phyloP scores from a whole-genome alignment of 2,329 filamentous ascomycete species.

The Capronia epimyces region DNA sequence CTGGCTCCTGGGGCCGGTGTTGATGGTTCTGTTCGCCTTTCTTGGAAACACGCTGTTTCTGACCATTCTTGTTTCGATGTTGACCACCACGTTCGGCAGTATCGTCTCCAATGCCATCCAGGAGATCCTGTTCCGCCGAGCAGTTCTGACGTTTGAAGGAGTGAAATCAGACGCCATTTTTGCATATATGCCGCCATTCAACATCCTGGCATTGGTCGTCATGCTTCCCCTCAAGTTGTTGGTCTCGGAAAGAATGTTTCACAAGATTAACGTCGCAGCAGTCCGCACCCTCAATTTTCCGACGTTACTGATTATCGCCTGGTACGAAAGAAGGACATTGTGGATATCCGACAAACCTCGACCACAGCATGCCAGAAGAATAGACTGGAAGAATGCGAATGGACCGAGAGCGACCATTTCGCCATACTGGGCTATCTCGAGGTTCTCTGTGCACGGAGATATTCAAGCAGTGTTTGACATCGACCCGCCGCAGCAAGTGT shows the following conservation, averaged over 20 bases:
- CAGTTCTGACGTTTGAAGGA: conserved; percentile 76
- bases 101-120: conserved; percentile 70
- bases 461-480: conserved; percentile 68
- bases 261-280: conserved; percentile 77
- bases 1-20: conserved; percentile 66
- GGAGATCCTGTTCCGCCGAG: conserved; percentile 77
- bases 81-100: conserved; percentile 75
- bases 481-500: conserved; percentile 58
- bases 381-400: conserved; percentile 24
- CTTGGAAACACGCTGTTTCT: conserved; percentile 78
- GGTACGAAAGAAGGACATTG: conserved; percentile 64
- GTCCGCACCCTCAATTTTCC: conserved; percentile 72
- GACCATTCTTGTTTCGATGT: conserved; percentile 82
- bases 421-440: conserved; percentile 61
- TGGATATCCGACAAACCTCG: conserved; percentile 44
- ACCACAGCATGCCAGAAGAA: conserved; percentile 7
- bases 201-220: conserved; percentile 68
- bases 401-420: conserved; percentile 20
- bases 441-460: conserved; percentile 66
- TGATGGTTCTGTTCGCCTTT: conserved; percentile 82
- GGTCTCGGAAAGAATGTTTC: conserved; percentile 78
- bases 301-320: conserved; percentile 63
- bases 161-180: conserved; percentile 82
- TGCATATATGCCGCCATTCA: conserved; percentile 76
- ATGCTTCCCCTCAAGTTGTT: conserved; percentile 72